phyloP scores from a whole-genome alignment of 139 green algal genomes.

The Limnomonas spitsbergensis region DNA sequence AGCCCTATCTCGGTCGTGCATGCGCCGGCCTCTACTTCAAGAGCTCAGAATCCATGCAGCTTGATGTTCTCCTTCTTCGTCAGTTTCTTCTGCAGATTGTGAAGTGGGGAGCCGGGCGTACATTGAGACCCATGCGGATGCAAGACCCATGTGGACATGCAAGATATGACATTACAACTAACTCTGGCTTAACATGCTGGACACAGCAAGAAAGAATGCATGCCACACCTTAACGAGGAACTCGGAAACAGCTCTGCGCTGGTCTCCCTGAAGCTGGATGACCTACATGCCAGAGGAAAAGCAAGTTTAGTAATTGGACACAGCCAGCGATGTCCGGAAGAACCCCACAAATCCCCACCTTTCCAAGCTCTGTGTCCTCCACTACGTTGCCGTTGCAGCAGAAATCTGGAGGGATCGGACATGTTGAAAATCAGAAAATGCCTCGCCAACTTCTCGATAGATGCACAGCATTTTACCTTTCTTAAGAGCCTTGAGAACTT shows the following conservation, averaged over 20 bases:
- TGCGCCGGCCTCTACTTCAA: background rate
- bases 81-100: slow-evolving; percentile 70
- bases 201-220: background rate
- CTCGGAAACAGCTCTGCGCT: slow-evolving; percentile 96
- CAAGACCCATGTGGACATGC: background rate
- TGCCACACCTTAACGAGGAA: slow-evolving; percentile 76
- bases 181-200: background rate
- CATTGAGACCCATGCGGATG: background rate
- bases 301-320: background rate
- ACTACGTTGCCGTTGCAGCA: slow-evolving; percentile 99
- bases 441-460: background rate
- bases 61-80: slow-evolving; percentile 98
- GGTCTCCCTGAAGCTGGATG: slow-evolving; percentile 98
- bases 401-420: slow-evolving; percentile 69
- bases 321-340: background rate
- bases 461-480: slow-evolving; percentile 65
- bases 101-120: background rate
- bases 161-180: too few species aligned
- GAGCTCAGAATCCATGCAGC: slow-evolving; percentile 90
- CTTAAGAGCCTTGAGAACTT: slow-evolving; percentile 98
- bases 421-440: background rate
- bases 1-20: too few species aligned
- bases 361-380: slow-evolving; percentile 90
- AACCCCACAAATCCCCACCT: slow-evolving; percentile 51
- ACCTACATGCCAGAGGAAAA: slow-evolving; percentile 37